Conservation (phyloP, 257 asterid species). For the Fraxinus excelsior region DNA sequence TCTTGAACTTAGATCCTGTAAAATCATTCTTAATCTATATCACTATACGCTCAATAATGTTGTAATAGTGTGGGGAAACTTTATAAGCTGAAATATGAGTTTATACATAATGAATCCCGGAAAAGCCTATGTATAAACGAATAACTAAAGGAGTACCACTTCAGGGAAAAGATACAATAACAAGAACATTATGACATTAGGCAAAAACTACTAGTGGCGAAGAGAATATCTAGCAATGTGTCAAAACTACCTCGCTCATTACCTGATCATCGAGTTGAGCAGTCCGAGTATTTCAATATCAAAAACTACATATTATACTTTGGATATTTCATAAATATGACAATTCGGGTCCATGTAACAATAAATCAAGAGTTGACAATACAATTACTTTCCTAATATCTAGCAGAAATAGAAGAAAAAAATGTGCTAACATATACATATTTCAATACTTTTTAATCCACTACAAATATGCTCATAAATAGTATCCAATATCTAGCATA, state of each 20-base stretch:
- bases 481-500: too few relatives aligned
- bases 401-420: too few relatives aligned
- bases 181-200: neutral
- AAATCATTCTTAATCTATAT: constrained; percentile 7
- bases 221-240: constrained; percentile 9
- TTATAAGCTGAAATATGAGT: neutral
- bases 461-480: too few relatives aligned
- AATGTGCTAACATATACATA: too few relatives aligned
- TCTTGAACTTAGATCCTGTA: constrained; percentile 17
- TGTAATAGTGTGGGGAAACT: neutral
- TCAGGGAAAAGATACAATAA: neutral
- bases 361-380: too few relatives aligned
- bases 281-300: too few relatives aligned
- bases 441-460: too few relatives aligned
- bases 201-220: neutral
- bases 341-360: too few relatives aligned
- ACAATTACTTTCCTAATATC: too few relatives aligned
- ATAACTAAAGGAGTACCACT: neutral
- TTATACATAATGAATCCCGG: neutral
- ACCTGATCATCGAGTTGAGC: too few relatives aligned
- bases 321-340: too few relatives aligned
- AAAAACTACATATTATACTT: too few relatives aligned
- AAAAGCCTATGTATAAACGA: neutral
- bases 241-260: neutral
- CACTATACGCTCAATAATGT: neutral